Evolutionary conservation across 805 yeast genomes (phyloP), one percentile per base, ranked within the genome.

Genomic region (Zygosaccharomyces gambellarensis): DNA sequence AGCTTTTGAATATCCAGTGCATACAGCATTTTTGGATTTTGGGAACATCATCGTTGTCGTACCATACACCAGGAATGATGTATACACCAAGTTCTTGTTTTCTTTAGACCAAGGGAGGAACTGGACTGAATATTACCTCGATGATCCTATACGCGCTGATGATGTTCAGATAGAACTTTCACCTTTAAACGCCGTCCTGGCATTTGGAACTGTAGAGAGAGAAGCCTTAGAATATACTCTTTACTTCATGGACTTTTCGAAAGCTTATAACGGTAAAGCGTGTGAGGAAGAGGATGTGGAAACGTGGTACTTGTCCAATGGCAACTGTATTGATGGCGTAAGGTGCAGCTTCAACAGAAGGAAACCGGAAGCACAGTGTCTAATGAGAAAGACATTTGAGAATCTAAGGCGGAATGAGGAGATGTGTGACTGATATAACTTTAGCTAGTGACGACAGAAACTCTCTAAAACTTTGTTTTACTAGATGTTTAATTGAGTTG

Each of bases 21-120:
- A 73, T 3, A 79, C 79, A 52, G 73, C 80, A 2, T 81, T 81
- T 68, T 95, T 90, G 43, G 94, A 87, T 64, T 79, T 78, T 51
- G 96, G 95, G 31, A 85, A 87, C 59, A 65, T 87, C 5, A 75
- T 86, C 19, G 65, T 84, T 4, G 84, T 87, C 1, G 64, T 79
- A 11, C 82, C 66, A 71, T n/a, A n/a, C n/a, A n/a, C n/a, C 2
- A 17, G 17, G 17, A 17, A 17, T 0, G 71, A 71, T 45, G 64
- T 65, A 7, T 63, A 67, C 9, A 59, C 63, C 4, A 60, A 67
- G 10, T 54, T 72, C 39, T 69, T 63, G 46, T 87, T 73, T 58
- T 82, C 94, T 0, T 61, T 82, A n/a, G 90, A 88, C 62, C 88
- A 85, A 62, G 96, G 96, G 39, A 62, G 70, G 29, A 63, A 82